These are phyloP conservation scores for Saposhnikovia divaricata DNA, from an alignment of 129 eudicot species.

Conservation along the genomic window DNA sequence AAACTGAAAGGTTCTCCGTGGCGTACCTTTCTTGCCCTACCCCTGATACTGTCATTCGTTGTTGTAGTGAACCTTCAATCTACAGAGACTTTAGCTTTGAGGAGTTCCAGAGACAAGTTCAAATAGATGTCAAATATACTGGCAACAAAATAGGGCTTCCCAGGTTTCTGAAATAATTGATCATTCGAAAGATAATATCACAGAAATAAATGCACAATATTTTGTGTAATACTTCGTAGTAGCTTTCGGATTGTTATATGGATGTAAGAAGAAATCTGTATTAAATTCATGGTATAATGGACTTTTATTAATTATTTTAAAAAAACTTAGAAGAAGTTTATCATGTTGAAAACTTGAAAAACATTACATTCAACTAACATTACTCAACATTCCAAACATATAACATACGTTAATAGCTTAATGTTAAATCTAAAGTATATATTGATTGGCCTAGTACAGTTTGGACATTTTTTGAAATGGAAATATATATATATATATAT, in stretches of 20 bases:
- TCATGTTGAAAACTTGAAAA: too few species aligned
- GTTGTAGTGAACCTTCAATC: conserved; percentile 33
- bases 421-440: too few species aligned
- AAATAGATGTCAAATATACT: conserved; percentile 45
- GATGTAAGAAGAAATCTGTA: too few species aligned
- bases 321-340: too few species aligned
- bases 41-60: conserved; percentile 38
- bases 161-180: conserved; percentile 30
- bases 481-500: too few species aligned
- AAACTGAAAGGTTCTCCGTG: conserved; percentile 40
- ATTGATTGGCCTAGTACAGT: too few species aligned
- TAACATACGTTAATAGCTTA: too few species aligned
- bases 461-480: too few species aligned
- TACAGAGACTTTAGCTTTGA: conserved; percentile 58
- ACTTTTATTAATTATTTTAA: too few species aligned
- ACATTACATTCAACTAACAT: too few species aligned
- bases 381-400: too few species aligned
- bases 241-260: not conserved
- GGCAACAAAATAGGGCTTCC: conserved; percentile 76
- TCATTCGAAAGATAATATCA: not conserved
- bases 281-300: too few species aligned
- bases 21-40: conserved; percentile 80
- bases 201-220: not conserved
- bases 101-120: conserved; percentile 60
- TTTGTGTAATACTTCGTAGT: not conserved